Base-by-base conservation (phyloP, 331 rosid species). In the Phaseolus coccineus region DNA sequence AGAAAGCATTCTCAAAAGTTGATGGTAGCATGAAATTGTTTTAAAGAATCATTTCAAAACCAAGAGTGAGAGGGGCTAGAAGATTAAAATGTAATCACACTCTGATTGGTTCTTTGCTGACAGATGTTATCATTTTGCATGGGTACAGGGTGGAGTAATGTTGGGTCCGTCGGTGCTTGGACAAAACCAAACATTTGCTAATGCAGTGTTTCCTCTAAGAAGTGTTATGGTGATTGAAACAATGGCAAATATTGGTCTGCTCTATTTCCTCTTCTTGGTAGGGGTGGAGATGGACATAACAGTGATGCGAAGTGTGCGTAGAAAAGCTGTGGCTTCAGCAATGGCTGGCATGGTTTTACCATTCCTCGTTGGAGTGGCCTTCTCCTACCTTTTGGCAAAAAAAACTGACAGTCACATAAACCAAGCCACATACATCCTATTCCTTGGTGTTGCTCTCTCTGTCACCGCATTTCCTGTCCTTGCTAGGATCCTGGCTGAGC, bases 161-260 rank as follows among this genome's bases (percentile, higher is more conserved):
- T 81, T 96, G 68, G 99, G 99, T 15, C 99, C 99, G 19, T 91
- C 99, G 4, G 86, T 93, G 52, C 85, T 96, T 0, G 99, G 99
- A 4, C 74, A 82, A 81, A 89, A 30, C 31, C 0, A 55, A 15
- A 9, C 6, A 51, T 91, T 91, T 77, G 92, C 98, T 3, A 53
- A 58, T 59, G 52, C 89, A n/a, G 19, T 96, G 3, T 96, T 96
- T 70, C 99, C 98, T 52, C 85, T 96, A 37, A 89, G 99, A 82
- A 93, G 99, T 78, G 98, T 90, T 30, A 90, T 96, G 92, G 93
- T 96, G 46, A 67, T 93, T 15, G 98, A 96, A 80, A 93, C 99
- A 74, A 91, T 93, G 98, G 99, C 99, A 12, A 96, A 96, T 16
- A 87, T 93, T 58, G 98, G 99, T 37, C 94, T 96, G 6, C 98